Conservation (phyloP, 805 yeast genomes). For the Saccharomyces jurei region DNA sequence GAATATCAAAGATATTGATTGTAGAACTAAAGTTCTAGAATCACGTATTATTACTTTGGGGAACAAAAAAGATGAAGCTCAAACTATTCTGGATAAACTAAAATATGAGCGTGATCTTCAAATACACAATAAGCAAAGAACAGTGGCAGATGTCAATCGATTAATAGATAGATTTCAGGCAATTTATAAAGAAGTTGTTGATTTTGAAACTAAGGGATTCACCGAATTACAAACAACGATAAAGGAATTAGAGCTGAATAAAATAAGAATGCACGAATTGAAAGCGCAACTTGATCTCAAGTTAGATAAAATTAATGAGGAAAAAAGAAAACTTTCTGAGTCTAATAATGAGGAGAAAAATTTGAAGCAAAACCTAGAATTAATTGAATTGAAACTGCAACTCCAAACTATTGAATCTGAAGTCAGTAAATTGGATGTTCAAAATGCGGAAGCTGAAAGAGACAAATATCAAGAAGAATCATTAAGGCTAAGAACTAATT, state of each 20-base stretch:
- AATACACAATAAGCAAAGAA: not conserved
- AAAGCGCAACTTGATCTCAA: slow-evolving; percentile 12
- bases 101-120: slow-evolving; percentile 1
- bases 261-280: slow-evolving; percentile 15
- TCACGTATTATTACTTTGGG: slow-evolving; percentile 5
- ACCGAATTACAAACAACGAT: not conserved
- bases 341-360: slow-evolving; percentile 55
- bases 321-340: slow-evolving; percentile 39
- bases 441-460: slow-evolving; percentile 52
- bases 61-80: slow-evolving; percentile 3
- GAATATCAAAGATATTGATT: slow-evolving; percentile 9
- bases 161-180: not conserved
- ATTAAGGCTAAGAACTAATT: slow-evolving; percentile 38
- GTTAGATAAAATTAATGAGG: slow-evolving; percentile 4
- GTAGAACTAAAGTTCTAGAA: slow-evolving; percentile 5
- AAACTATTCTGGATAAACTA: not conserved
- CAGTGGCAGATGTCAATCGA: not conserved
- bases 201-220: not conserved
- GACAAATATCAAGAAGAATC: slow-evolving; percentile 55
- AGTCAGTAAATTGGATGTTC: slow-evolving; percentile 41
- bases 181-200: slow-evolving; percentile 1
- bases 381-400: slow-evolving; percentile 38
- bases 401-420: slow-evolving; percentile 31
- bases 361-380: slow-evolving; percentile 55
- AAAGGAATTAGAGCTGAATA: slow-evolving; percentile 14